Base-by-base conservation (phyloP, 2,329 filamentous ascomycete genomes). In the Peltaster fructicola region DNA sequence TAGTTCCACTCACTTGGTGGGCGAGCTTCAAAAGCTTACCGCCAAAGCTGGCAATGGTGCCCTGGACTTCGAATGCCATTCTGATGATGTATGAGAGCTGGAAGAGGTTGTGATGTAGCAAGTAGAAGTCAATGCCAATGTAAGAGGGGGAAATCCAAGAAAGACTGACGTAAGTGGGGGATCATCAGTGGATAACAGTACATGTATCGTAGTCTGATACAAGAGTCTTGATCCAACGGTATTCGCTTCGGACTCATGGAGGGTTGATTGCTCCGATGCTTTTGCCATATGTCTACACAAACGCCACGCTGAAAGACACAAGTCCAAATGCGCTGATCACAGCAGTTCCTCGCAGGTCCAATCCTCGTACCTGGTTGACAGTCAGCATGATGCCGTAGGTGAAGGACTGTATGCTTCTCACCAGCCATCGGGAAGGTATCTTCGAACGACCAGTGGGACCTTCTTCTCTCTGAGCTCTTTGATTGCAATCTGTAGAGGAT, bases 391-490 rank as follows among this genome's bases (percentile, higher is more conserved):
- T 10, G 17, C 15, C n/a, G 15, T 29, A 16, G 31, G 25, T 17
- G n/a, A 11, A 12, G 12, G 14, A 15, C 5, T 4, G 7, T 24
- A 4, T 14, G 7, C 14, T 3, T 68, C 79, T 63, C 64, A 90
- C 80, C 70, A 92, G 60, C 88, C 88, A 57, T 98, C 88, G 12
- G 88, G 88, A 49, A 98, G 67, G 57, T 95, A 98, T 47, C 88
- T 71, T 51, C 88, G 71, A 36, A 98, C 79, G 29, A 98, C 88
- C 32, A 98, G 57, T 13, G 88, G 88, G 27, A 98, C 92, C 67
- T 98, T 98, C 68, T 95, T 95, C 61, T 95, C 84, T 36, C 80
- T 72, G 50, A 98, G 62, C 57, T 98, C 88, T 59, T 95, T 95
- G 53, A 93, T 78, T 13, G 88, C 88, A 48, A 98, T 95, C 55